Conservation (phyloP, 352 stramenopile genomes). For the Phytophthora litchii region DNA sequence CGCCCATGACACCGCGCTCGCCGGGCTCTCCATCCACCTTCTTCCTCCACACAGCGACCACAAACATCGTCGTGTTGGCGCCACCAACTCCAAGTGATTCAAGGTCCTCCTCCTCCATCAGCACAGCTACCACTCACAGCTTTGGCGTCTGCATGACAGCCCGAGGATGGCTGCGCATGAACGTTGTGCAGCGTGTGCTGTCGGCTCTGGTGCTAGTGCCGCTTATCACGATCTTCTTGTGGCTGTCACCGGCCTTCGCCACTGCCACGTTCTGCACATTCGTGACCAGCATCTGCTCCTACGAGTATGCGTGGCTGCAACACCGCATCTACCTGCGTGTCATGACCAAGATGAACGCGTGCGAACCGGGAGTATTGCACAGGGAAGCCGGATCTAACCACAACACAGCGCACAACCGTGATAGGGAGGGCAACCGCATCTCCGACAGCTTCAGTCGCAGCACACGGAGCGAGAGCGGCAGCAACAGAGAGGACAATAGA, state of each 20-base stretch:
- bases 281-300: constrained; percentile 65
- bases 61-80: constrained; percentile 26
- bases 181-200: constrained; percentile 65
- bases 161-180: constrained; percentile 35
- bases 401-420: constrained; percentile 12
- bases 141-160: background rate
- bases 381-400: background rate
- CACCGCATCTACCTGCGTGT: constrained; percentile 69
- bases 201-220: constrained; percentile 62
- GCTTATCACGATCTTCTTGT: constrained; percentile 72
- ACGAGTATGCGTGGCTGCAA: constrained; percentile 74
- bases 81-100: constrained; percentile 25
- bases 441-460: constrained; percentile 39
- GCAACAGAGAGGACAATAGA: constrained; percentile 15
- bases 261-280: constrained; percentile 74
- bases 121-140: background rate
- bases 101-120: constrained; percentile 3
- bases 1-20: constrained; percentile 31
- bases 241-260: constrained; percentile 64
- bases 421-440: constrained; percentile 12
- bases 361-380: constrained; percentile 26
- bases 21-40: constrained; percentile 34
- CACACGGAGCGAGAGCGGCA: constrained; percentile 41
- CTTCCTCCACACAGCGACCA: constrained; percentile 34
- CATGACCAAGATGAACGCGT: constrained; percentile 37